These are phyloP conservation scores for Dianthus caryophyllus DNA, from an alignment of 148 eudicot species.

Conservation along the genomic window DNA sequence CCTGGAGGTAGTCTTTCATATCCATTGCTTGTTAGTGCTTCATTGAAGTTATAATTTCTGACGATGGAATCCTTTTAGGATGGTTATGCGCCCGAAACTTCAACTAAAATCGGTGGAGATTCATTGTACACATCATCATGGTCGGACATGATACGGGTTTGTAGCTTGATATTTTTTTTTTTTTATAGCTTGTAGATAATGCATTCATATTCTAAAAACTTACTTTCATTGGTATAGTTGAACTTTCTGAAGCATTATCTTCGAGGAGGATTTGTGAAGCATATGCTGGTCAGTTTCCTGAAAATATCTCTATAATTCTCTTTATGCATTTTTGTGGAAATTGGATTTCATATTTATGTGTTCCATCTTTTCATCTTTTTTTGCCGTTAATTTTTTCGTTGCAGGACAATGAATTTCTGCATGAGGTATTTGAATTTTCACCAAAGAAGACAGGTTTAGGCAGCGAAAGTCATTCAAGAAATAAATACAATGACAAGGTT, in stretches of 20 bases:
- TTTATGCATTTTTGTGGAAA: background rate
- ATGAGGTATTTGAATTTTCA: conserved; percentile 72
- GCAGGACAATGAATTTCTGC: conserved; percentile 85
- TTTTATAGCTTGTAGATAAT: background rate
- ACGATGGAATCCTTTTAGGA: conserved; percentile 32
- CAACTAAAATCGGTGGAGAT: conserved; percentile 70
- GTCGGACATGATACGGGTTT: conserved; percentile 75
- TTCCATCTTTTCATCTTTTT: background rate
- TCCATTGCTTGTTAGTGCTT: background rate
- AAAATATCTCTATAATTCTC: background rate
- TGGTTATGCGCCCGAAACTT: conserved; percentile 63
- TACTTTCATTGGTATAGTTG: conserved; percentile 34
- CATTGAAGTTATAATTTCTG: background rate
- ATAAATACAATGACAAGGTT: conserved; percentile 59
- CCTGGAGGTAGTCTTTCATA: conserved; percentile 55
- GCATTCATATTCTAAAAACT: background rate
- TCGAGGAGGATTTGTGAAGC: conserved; percentile 81
- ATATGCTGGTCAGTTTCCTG: conserved; percentile 62
- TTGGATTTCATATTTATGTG: background rate
- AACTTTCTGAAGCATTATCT: conserved; percentile 81
- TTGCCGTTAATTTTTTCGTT: background rate
- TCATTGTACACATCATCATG: conserved; percentile 52
- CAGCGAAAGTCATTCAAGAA: conserved; percentile 35
- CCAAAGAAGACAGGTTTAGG: conserved; percentile 53
- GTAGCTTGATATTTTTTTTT: conserved; percentile 2